Base-by-base conservation (phyloP, 2,329 filamentous ascomycete species). In the Penicillium sp. region DNA sequence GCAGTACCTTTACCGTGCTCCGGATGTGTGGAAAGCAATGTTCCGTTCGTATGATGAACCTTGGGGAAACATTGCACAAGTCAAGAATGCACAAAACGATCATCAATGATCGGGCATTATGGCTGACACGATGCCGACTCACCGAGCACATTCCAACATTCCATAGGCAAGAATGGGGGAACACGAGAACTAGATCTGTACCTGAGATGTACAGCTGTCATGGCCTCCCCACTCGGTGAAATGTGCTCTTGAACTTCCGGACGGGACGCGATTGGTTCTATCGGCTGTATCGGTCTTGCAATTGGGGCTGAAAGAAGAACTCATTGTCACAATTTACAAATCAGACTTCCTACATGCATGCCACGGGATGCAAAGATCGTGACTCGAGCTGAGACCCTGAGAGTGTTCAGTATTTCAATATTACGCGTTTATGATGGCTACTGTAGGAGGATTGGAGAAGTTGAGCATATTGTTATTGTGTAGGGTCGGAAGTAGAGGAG, bases 221-320 rank as follows among this genome's bases (percentile, higher is more conserved):
- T 29, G n/a, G 19, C 14, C 19, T 22, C n/a, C 6, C 46, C 40
- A 48, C n/a, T 44, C 41, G 44, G 43, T 41, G 31, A 44, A 49
- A 48, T 50, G 35, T 41, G 14, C 36, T 30, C 22, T 39, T 50
- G 47, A 50, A 45, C 38, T 46, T 50, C 54, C 55, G 58, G 55
- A 58, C 45, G 27, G 10, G 39, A 31, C 46, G 16, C 48, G 19
- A 61, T 60, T 61, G 55, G 58, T 22, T 27, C 33, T 9, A 39
- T 39, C 29, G 40, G 31, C 12, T 41, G 29, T 35, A 42, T 29
- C 30, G 16, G 44, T 38, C 41, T 59, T 58, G 36, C 27, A 46
- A 56, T 55, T 41, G 49, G 43, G 57, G 44, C 54, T 52, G 49
- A 51, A 8, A 19, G 27, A 25, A 43, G 30, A 16, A 31, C 30